These are phyloP conservation scores for Ceratobasidium sp. DNA, from an alignment of 1,284 basidiomycete genomes.

Conservation along the genomic window DNA sequence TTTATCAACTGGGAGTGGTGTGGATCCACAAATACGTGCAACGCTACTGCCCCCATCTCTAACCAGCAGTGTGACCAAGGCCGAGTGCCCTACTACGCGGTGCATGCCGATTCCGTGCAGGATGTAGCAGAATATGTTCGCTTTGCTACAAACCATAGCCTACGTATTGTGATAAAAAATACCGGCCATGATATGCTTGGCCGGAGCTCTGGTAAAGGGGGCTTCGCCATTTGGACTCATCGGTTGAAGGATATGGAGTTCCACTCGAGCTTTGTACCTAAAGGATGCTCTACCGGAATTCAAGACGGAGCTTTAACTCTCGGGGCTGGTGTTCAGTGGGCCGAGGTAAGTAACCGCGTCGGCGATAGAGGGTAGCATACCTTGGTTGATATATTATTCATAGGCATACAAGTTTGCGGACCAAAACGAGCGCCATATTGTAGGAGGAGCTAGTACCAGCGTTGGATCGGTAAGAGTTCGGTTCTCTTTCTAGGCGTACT, in stretches of 20 bases:
- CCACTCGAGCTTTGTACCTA: conserved; percentile 9
- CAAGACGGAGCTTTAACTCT: conserved; percentile 1
- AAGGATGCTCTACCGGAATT: neutral
- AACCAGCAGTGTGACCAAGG: neutral
- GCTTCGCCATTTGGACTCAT: conserved; percentile 31
- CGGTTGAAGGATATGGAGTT: conserved; percentile 30
- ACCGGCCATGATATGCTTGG: conserved; percentile 5
- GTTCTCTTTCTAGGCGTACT: too few relatives aligned
- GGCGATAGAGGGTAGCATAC: neutral
- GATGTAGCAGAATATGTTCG: neutral
- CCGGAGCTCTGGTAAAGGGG: conserved; percentile 18
- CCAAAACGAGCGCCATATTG: neutral
- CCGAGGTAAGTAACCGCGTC: neutral
- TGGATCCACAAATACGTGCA: neutral
- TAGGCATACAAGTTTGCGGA: neutral
- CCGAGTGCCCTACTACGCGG: neutral
- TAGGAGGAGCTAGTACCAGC: neutral
- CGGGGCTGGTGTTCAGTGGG: neutral
- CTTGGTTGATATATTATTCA: neutral
- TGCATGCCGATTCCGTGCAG: neutral
- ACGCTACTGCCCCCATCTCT: neutral
- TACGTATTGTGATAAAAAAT: neutral
- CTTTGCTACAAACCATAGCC: neutral
- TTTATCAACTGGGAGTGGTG: neutral
- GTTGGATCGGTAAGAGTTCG: neutral